Evolutionary conservation across 2,329 filamentous ascomycete genomes (phyloP).

Genomic region (Talaromyces funiculosus): DNA sequence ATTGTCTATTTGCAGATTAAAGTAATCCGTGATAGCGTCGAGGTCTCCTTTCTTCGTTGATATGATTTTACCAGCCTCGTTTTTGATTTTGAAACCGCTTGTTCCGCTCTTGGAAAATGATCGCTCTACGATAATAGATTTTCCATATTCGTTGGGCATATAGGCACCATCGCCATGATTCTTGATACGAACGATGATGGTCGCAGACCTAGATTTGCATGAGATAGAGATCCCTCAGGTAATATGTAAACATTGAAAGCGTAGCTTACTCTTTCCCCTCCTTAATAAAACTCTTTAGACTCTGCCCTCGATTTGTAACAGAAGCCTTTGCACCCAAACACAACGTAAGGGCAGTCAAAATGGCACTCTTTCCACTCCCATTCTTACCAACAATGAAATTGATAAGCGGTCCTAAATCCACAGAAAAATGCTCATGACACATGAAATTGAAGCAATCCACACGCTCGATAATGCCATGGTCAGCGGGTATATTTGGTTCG

Average conservation of each 20-base stretch:
- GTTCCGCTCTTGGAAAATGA: conserved; percentile 70
- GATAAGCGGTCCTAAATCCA: conserved; percentile 85
- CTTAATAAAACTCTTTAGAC: conserved; percentile 85
- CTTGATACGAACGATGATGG: conserved; percentile 78
- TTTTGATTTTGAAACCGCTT: conserved; percentile 84
- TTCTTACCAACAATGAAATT: conserved; percentile 99
- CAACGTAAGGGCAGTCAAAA: conserved; percentile 85
- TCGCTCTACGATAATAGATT: conserved; percentile 83
- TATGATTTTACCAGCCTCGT: conserved; percentile 60
- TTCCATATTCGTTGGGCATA: conserved; percentile 73
- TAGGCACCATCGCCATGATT: conserved; percentile 84
- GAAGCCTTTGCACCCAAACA: conserved; percentile 94
- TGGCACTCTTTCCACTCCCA: conserved; percentile 93
- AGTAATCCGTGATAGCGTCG: conserved; percentile 90
- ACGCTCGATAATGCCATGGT: conserved; percentile 81
- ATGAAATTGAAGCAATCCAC: conserved; percentile 92
- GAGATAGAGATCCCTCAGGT: background rate
- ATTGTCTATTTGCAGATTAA: conserved; percentile 90
- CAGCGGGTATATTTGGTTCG: conserved; percentile 67
- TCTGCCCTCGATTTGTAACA: conserved; percentile 85
- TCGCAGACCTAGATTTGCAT: conserved; percentile 41
- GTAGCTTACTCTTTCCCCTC: conserved; percentile 68
- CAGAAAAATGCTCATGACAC: conserved; percentile 79
- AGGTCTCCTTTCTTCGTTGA: conserved; percentile 82
- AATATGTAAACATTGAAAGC: too few relatives aligned